Evolutionary conservation across 768 basidiomycete species (phyloP).

Genomic region (Polyporus arcularius): DNA sequence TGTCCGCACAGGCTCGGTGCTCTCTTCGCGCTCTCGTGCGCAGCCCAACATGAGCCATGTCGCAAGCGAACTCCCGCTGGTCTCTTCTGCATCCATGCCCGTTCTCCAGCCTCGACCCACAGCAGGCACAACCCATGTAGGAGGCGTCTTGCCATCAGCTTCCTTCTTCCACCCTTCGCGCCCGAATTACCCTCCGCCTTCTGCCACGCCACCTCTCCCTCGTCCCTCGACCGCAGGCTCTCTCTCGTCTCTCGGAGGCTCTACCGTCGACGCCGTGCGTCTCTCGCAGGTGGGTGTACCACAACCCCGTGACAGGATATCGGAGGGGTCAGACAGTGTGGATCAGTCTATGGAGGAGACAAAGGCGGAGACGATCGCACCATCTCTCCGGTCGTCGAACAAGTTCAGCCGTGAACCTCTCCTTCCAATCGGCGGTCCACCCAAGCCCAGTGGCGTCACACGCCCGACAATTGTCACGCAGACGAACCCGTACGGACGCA

Average conservation of each 20-base stretch:
- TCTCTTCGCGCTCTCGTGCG: conserved; percentile 13
- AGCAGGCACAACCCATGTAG: conserved; percentile 52
- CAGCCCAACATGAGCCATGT: conserved; percentile 11
- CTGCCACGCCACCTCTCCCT: conserved; percentile 36
- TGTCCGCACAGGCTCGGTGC: conserved; percentile 15
- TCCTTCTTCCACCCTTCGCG: conserved; percentile 77
- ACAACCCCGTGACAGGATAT: conserved; percentile 37
- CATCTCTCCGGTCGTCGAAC: conserved; percentile 37
- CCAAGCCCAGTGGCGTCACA: conserved; percentile 20
- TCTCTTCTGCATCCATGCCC: conserved; percentile 23
- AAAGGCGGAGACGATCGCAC: conserved; percentile 35
- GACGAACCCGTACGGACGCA: conserved; percentile 29
- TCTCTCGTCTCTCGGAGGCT: conserved; percentile 28
- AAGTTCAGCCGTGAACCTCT: conserved; percentile 77
- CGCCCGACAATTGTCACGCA: conserved; percentile 30
- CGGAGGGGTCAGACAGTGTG: conserved; percentile 41
- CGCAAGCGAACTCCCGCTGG: conserved; percentile 19
- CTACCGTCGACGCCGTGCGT: conserved; percentile 36
- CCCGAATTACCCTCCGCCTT: conserved; percentile 51
- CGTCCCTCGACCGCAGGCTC: conserved; percentile 32
- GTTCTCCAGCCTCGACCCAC: conserved; percentile 23
- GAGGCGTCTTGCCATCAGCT: conserved; percentile 75
- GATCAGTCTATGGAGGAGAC: conserved; percentile 35
- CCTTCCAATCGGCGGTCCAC: conserved; percentile 50
- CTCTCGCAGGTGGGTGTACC: conserved; percentile 42